phyloP scores from a whole-genome alignment of 192 early-diverging fungal genomes.

The Lunasporangiospora selenospora region DNA sequence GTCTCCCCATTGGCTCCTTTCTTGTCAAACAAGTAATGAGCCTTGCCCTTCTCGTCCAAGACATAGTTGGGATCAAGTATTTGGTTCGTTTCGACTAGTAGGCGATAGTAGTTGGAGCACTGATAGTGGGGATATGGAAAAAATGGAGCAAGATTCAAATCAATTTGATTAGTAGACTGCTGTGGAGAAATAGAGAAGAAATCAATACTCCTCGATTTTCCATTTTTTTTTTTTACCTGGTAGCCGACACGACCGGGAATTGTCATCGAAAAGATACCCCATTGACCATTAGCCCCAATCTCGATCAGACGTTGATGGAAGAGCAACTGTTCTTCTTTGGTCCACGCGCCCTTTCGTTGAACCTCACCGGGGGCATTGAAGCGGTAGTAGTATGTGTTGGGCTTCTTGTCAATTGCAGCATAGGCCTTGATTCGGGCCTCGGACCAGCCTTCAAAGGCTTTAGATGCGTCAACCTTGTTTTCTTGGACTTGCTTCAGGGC shows the following conservation, averaged over 20 bases:
- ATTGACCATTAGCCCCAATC: constrained; percentile 94
- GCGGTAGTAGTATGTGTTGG: constrained; percentile 97
- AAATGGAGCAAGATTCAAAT: not conserved
- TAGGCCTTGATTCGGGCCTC: constrained; percentile 93
- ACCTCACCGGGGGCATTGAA: constrained; percentile 98
- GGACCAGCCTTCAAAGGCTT: constrained; percentile 97
- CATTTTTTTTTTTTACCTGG: constrained; percentile 70
- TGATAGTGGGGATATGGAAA: constrained; percentile 24
- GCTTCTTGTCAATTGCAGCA: constrained; percentile 91
- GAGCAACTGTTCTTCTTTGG: constrained; percentile 81
- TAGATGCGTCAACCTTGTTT: constrained; percentile 76
- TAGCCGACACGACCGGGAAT: constrained; percentile 97
- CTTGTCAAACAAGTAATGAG: constrained; percentile 91
- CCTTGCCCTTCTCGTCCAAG: constrained; percentile 88
- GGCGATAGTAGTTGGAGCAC: constrained; percentile 97
- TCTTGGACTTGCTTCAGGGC: constrained; percentile 88
- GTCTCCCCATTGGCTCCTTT: constrained; percentile 79
- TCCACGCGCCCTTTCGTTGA: constrained; percentile 93
- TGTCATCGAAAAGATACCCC: constrained; percentile 96
- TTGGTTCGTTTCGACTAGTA: constrained; percentile 86
- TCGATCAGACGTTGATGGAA: constrained; percentile 87
- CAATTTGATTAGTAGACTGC: not conserved
- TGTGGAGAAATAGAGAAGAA: not conserved
- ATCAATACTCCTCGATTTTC: not conserved
- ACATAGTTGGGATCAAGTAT: constrained; percentile 93